A percentile compares a stretch with the other conserved stretches of the same genome.
Evolutionary conservation across 768 basidiomycete species (phyloP).

Genomic region (Basidioascus undulatus): DNA sequence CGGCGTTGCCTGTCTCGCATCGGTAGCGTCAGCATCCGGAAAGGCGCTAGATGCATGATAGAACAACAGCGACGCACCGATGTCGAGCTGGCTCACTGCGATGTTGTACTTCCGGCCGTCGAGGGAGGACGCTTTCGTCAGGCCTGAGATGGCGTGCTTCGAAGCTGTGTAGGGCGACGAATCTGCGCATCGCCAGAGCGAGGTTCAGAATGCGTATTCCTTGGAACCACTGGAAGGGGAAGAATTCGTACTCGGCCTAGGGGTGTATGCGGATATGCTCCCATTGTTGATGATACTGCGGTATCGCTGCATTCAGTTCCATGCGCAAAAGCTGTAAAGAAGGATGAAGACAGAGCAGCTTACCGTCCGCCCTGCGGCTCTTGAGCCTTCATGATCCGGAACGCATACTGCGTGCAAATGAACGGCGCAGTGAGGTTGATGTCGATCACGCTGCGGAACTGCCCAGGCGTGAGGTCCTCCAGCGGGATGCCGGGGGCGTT

Average conservation of each 20-base stretch:
- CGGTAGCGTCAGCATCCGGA: background rate
- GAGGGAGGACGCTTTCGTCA: slow-evolving; percentile 47
- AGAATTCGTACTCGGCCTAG: slow-evolving; percentile 37
- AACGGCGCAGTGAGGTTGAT: slow-evolving; percentile 51
- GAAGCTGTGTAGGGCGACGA: slow-evolving; percentile 40
- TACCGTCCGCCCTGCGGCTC: slow-evolving; percentile 38
- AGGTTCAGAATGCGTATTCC: background rate
- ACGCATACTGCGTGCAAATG: slow-evolving; percentile 51
- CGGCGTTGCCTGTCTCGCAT: slow-evolving; percentile 48
- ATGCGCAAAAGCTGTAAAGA: background rate
- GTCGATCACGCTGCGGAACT: slow-evolving; percentile 39
- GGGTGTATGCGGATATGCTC: slow-evolving; percentile 44
- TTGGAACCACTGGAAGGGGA: no score
- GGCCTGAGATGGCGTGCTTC: slow-evolving; percentile 54
- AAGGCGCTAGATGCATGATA: background rate
- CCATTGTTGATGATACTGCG: slow-evolving; percentile 63
- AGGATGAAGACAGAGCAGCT: slow-evolving; percentile 4
- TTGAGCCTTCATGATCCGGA: slow-evolving; percentile 48
- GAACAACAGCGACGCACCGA: slow-evolving; percentile 25
- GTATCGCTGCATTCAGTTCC: background rate
- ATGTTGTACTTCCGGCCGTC: slow-evolving; percentile 53
- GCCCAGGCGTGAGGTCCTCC: slow-evolving; percentile 34
- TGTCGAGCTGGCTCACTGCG: slow-evolving; percentile 58
- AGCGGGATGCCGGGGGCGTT: slow-evolving; percentile 27
- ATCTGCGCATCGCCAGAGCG: slow-evolving; percentile 8